Conservation (phyloP, 2,329 filamentous ascomycete genomes). For the Fusarium sp. region DNA sequence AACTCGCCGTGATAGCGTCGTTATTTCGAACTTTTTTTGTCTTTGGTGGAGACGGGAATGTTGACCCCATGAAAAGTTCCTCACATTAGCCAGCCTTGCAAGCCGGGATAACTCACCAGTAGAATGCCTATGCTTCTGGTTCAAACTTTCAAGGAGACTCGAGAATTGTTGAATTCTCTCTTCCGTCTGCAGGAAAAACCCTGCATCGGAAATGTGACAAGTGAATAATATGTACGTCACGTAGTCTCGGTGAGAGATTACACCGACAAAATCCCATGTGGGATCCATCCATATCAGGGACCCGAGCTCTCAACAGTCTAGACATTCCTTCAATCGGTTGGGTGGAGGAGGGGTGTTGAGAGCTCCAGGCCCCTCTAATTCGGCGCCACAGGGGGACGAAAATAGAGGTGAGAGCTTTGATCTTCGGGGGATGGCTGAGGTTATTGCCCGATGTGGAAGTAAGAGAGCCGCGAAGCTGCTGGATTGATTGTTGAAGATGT, state of each 20-base stretch:
- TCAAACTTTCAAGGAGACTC: neutral
- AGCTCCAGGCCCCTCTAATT: slow-evolving; percentile 13
- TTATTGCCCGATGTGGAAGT: slow-evolving; percentile 1
- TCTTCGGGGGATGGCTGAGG: slow-evolving; percentile 25
- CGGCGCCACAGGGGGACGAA: slow-evolving; percentile 16
- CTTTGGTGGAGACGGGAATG: slow-evolving; percentile 6
- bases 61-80: slow-evolving; percentile 27
- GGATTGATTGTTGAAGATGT: neutral
- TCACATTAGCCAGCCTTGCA: neutral
- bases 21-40: neutral
- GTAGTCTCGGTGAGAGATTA: slow-evolving; percentile 33
- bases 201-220: neutral
- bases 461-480: neutral
- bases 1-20: neutral
- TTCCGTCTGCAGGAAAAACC: neutral
- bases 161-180: neutral
- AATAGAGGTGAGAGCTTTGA: slow-evolving; percentile 20
- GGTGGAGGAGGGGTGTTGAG: slow-evolving; percentile 31
- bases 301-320: slow-evolving; percentile 34
- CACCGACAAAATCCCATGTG: slow-evolving; percentile 22
- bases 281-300: slow-evolving; percentile 15
- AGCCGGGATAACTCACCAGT: neutral
- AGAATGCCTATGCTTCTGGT: neutral
- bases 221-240: neutral
- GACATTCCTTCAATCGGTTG: slow-evolving; percentile 30